These are phyloP conservation scores for Verticillium zaregamsianum DNA, from an alignment of 2,329 filamentous ascomycete species.

Conservation along the genomic window DNA sequence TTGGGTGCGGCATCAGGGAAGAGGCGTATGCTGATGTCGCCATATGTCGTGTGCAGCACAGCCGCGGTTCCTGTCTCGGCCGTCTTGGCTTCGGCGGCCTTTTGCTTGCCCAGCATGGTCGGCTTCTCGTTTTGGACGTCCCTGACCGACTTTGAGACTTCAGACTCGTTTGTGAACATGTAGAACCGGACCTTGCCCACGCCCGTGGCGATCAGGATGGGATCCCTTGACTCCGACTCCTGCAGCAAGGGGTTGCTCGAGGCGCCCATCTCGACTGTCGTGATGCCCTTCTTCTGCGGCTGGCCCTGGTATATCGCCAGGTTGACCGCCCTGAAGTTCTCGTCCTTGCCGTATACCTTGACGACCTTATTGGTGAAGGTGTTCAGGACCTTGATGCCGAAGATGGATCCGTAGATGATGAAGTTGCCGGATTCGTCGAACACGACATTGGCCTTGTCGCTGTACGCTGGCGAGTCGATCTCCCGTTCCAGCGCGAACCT, in stretches of 20 bases:
- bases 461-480: slow-evolving; percentile 65
- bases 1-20: slow-evolving; percentile 93
- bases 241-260: slow-evolving; percentile 89
- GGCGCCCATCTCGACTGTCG: slow-evolving; percentile 96
- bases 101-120: slow-evolving; percentile 56
- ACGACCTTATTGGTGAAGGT: slow-evolving; percentile 91
- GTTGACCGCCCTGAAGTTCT: slow-evolving; percentile 79
- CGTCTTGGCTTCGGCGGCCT: slow-evolving; percentile 53
- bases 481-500: slow-evolving; percentile 83
- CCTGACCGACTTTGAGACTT: slow-evolving; percentile 75
- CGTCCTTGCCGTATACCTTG: slow-evolving; percentile 85
- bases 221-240: slow-evolving; percentile 86
- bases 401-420: slow-evolving; percentile 86
- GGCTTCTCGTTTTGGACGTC: slow-evolving; percentile 96
- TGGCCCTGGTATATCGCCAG: slow-evolving; percentile 90
- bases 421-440: slow-evolving; percentile 98
- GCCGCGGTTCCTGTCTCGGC: slow-evolving; percentile 74
- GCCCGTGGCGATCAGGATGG: slow-evolving; percentile 80
- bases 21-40: slow-evolving; percentile 88
- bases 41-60: slow-evolving; percentile 85
- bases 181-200: slow-evolving; percentile 91
- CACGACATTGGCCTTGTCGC: slow-evolving; percentile 74
- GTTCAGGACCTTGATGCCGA: slow-evolving; percentile 93
- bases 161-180: slow-evolving; percentile 91
- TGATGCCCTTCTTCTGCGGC: slow-evolving; percentile 87